A percentile compares a stretch with the other conserved stretches of the same genome.
phyloP scores from a whole-genome alignment of 2,329 filamentous ascomycete species.

The Penicillium sp. region DNA sequence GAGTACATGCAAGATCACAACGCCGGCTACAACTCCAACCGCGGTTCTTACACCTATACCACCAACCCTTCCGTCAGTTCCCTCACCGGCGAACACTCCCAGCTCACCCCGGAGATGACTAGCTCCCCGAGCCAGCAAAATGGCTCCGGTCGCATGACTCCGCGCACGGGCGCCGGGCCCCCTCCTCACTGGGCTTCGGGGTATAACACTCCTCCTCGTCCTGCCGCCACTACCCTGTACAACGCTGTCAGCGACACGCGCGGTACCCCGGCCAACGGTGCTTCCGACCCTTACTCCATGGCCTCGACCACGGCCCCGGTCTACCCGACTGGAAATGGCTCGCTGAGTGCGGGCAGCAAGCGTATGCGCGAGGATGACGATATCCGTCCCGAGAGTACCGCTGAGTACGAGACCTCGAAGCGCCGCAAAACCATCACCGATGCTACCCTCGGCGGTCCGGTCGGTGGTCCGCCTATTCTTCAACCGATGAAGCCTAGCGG shows the following conservation, averaged over 20 bases:
- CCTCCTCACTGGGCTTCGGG: conserved; percentile 72
- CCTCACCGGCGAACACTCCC: conserved; percentile 68
- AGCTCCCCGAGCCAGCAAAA: conserved; percentile 75
- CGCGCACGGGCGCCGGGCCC: conserved; percentile 69
- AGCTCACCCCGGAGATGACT: conserved; percentile 77
- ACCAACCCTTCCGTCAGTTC: conserved; percentile 63
- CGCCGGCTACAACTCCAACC: conserved; percentile 67
- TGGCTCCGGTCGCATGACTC: conserved; percentile 78
- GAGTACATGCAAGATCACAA: conserved; percentile 86
- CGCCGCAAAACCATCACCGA: conserved; percentile 75
- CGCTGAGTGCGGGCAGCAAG: conserved; percentile 53
- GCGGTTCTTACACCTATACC: conserved; percentile 73
- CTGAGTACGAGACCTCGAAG: conserved; percentile 63
- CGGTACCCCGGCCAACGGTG: conserved; percentile 60
- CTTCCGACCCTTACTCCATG: conserved; percentile 68
- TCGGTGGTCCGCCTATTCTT: conserved; percentile 40
- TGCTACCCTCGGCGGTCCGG: conserved; percentile 47
- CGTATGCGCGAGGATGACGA: conserved; percentile 64
- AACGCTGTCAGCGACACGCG: conserved; percentile 84
- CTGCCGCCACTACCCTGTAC: conserved; percentile 74
- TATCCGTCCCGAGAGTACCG: conserved; percentile 61
- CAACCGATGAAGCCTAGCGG: conserved; percentile 46
- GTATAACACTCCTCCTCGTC: conserved; percentile 77
- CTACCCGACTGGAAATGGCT: conserved; percentile 62
- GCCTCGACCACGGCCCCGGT: conserved; percentile 59